phyloP scores from a whole-genome alignment of 2,329 filamentous ascomycete genomes.

The Aspergillus udagawae region DNA sequence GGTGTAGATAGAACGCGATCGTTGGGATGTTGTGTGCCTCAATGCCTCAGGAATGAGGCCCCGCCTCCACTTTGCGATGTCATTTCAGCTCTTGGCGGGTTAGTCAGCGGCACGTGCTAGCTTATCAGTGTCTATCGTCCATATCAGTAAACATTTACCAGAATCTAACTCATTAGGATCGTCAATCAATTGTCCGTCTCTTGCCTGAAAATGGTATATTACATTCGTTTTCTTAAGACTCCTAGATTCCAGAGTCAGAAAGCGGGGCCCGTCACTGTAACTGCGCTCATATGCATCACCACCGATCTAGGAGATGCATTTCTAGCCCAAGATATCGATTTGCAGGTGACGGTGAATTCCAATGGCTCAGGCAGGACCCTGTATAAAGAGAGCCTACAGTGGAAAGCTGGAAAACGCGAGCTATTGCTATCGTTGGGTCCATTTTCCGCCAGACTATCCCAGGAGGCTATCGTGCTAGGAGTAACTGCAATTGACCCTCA shows the following conservation, averaged over 20 bases:
- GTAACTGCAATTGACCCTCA: slow-evolving; percentile 14
- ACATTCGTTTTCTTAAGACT: slow-evolving; percentile 65
- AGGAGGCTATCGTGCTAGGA: slow-evolving; percentile 24
- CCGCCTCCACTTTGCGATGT: slow-evolving; percentile 17
- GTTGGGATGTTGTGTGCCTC: background rate
- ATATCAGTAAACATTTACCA: background rate
- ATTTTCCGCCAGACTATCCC: slow-evolving; percentile 22
- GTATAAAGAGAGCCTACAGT: slow-evolving; percentile 23
- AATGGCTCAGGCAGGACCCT: slow-evolving; percentile 14
- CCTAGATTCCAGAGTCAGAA: slow-evolving; percentile 48
- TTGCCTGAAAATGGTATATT: slow-evolving; percentile 48
- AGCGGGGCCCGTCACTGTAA: slow-evolving; percentile 40
- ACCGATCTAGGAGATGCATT: slow-evolving; percentile 67
- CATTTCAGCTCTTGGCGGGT: slow-evolving; percentile 14
- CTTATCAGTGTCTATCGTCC: background rate
- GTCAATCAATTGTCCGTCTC: background rate
- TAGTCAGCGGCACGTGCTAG: slow-evolving; percentile 25
- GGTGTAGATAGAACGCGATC: background rate
- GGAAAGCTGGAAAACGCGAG: slow-evolving; percentile 34
- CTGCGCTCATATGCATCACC: slow-evolving; percentile 59
- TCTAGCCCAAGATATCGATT: slow-evolving; percentile 42
- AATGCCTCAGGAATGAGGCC: slow-evolving; percentile 13
- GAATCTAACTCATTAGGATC: background rate
- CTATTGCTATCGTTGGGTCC: slow-evolving; percentile 29
- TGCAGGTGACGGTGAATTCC: slow-evolving; percentile 23